phyloP scores from a whole-genome alignment of 768 basidiomycete species.

The Rhizopogon roseolus region DNA sequence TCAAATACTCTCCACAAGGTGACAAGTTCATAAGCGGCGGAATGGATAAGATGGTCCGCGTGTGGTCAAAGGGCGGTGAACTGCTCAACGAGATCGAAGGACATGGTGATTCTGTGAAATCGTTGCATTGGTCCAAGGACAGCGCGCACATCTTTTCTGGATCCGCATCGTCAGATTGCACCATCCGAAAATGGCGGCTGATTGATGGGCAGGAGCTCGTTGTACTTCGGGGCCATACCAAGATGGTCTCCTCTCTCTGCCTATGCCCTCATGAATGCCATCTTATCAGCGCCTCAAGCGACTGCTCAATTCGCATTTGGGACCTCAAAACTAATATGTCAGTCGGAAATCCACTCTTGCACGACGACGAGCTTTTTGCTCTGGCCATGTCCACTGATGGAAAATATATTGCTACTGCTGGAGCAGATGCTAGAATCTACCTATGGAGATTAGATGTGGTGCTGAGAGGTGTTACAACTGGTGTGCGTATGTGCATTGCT shows the following conservation, averaged over 20 bases:
- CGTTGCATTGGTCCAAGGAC: neutral
- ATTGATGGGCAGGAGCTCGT: neutral
- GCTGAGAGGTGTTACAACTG: neutral
- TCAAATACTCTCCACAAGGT: neutral
- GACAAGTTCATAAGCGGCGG: neutral
- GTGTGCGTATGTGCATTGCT: neutral
- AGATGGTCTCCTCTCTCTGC: neutral
- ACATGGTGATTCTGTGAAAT: rapidly evolving
- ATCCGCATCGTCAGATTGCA: neutral
- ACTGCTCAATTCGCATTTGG: neutral
- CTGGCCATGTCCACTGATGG: slow-evolving; percentile 80
- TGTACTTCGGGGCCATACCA: neutral
- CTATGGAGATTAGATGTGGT: slow-evolving; percentile 70
- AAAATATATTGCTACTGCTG: slow-evolving; percentile 73
- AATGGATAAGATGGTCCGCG: neutral
- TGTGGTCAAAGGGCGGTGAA: neutral
- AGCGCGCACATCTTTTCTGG: neutral
- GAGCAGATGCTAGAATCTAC: slow-evolving; percentile 68
- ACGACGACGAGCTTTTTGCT: slow-evolving; percentile 73
- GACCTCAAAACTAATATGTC: neutral
- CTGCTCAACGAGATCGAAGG: neutral
- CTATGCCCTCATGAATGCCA: neutral
- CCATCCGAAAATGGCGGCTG: neutral
- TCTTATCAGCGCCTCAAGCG: neutral
- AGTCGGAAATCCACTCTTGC: slow-evolving; percentile 46